Base-by-base conservation (phyloP, 768 basidiomycete species). In the Coprinopsis sp. region DNA sequence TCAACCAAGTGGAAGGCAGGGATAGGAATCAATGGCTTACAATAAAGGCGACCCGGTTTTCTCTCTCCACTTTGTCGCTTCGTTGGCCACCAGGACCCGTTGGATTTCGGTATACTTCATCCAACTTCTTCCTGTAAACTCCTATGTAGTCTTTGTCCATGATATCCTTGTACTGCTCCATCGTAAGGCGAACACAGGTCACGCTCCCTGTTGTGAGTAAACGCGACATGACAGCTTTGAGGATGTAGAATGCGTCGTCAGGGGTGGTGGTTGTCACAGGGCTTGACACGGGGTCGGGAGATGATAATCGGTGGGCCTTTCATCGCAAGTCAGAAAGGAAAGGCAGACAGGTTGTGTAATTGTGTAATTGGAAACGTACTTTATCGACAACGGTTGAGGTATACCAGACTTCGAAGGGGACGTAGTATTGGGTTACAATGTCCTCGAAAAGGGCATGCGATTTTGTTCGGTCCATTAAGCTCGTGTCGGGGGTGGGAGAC, bases 191-290 rank as follows among this genome's bases (percentile, higher is more conserved):
- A 2, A 91, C 72, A 2, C 76, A 78, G 4, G 62, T 58, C 3
- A 81, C 52, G 2, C 85, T 85, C 0, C 91, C 91, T 0, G 87
- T 86, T 0, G 88, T 85, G 14, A 96, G 60, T 25, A 92, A 66
- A 10, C 96, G 79, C 16, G 79, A 72, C 4, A 93, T 72, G 2
- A 94, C 84, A 6, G 82, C 74, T 64, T 96, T 97, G 49, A 98
- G 71, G 47, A 99, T 85, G 66, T 96, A 99, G 68, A 98, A 99
- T 2, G 86, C 87, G 55, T 98, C 96, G 62, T 99, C 96, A 0
- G 91, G 90, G 0, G 81, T 82, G 0, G 89, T 91, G 0, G 86
- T 88, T 1, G 73, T 78, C 10, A 76, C 69, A 41, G 77, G 90
- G 31, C 56, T 67, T 47, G 84, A 77, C 2, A 82, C 74, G 6